A percentile compares a stretch with the other conserved stretches of the same genome.
Evolutionary conservation across 371 early-diverging fungal species (phyloP).

Genomic region (Funneliformis caledonium): DNA sequence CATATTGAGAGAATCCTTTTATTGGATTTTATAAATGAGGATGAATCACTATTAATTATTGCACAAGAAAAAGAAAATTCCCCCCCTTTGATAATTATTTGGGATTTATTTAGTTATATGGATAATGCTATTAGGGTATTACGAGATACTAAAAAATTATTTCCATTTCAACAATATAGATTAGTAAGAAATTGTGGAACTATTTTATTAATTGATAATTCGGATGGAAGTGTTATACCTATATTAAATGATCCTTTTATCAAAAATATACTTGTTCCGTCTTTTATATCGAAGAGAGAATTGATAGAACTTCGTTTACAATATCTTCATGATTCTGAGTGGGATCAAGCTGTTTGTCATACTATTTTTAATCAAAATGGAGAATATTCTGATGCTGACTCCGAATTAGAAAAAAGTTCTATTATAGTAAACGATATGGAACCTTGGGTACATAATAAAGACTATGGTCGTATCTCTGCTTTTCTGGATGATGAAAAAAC

Average conservation of each 20-base stretch:
- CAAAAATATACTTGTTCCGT: not conserved
- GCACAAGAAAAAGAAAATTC: slow-evolving; percentile 8
- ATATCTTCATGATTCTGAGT: not conserved
- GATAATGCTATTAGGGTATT: not conserved
- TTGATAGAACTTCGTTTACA: not conserved
- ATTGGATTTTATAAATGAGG: slow-evolving; percentile 31
- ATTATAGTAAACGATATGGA: not conserved
- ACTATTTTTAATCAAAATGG: slow-evolving; percentile 15
- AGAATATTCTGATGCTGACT: not conserved
- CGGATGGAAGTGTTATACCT: not conserved
- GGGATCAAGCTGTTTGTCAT: not conserved
- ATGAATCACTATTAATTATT: slow-evolving; percentile 24
- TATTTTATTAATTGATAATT: not conserved
- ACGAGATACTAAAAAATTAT: not conserved
- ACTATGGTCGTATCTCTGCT: slow-evolving; percentile 17
- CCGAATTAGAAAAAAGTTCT: not conserved
- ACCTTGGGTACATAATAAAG: slow-evolving; percentile 4
- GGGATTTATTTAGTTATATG: slow-evolving; percentile 29
- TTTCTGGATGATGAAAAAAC: not conserved
- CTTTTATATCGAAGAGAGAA: not conserved
- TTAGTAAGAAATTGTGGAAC: not conserved
- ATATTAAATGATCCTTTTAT: not conserved
- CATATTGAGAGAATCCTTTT: not conserved
- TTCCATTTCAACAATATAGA: not conserved
- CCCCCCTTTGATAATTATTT: not conserved